Evolutionary conservation across 2,329 filamentous ascomycete species (phyloP), one percentile per base, ranked within the genome.

Genomic region (Huntiella savannae): DNA sequence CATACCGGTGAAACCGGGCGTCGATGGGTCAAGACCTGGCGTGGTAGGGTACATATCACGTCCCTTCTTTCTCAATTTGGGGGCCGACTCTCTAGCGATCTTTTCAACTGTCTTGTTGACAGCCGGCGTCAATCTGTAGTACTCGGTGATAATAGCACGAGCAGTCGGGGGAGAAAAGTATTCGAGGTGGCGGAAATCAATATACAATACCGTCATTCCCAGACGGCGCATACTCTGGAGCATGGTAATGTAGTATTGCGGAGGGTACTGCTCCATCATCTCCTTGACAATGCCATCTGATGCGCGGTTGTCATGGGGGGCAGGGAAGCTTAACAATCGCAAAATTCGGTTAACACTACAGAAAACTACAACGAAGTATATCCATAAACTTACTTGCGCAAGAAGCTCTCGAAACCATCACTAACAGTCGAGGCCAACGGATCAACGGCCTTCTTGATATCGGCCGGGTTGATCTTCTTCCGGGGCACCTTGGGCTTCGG

Each of bases 101-200:
- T 49, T 49, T 35, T 49, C 48, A 32, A 49, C 48, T 19, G 81
- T 87, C 52, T 82, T 77, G 16, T 82, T 85, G 56, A 98, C 74
- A 60, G 91, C 98, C 2, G 91, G 91, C 17, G 92, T 71, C 59
- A 94, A 94, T 54, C 91, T 83, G 62, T 95, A 96, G 67, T 95
- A 96, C 57, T 92, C 82, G 55, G 77, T 79, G 53, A 86, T 80
- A 51, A 96, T 81, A 43, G 85, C 88, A 51, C 84, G 79, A 37
- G 88, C 85, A 45, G 98, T 67, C 49, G 82, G 78, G 45, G 82
- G 83, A 54, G 87, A 77, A 60, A 79, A 80, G 33, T 76, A 71
- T 48, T 77, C 73, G 28, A 98, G 67, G 60, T 98, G 91, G 53
- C 78, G 83, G 63, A 79, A 91, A 63, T 92, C 84, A 56, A 92